Conservation (phyloP, 257 asterid genomes). For the Datura wrightii region DNA sequence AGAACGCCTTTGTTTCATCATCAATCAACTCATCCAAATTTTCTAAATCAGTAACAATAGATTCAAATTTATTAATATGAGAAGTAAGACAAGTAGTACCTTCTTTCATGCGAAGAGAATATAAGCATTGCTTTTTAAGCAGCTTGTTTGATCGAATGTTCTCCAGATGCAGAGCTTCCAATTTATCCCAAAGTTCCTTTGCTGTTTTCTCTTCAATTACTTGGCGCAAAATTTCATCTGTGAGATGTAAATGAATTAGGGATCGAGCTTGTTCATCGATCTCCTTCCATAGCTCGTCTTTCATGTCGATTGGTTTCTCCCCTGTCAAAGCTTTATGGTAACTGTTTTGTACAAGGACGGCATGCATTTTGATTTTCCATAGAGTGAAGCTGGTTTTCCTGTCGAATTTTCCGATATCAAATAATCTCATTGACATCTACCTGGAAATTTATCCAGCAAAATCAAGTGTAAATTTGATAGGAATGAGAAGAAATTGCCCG, state of each 20-base stretch:
- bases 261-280: not conserved
- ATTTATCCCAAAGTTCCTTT: constrained; percentile 27
- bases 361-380: constrained; percentile 13
- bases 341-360: not conserved
- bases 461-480: too few species aligned
- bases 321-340: not conserved
- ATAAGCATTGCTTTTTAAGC: not conserved
- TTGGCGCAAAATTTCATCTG: not conserved
- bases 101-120: constrained; percentile 5
- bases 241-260: not conserved
- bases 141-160: not conserved
- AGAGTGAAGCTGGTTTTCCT: not conserved
- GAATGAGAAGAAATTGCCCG: too few species aligned
- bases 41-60: not conserved
- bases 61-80: not conserved
- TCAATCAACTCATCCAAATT: not conserved
- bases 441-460: not conserved
- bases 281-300: not conserved
- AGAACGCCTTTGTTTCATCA: not conserved
- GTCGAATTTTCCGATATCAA: not conserved
- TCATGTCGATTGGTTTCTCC: not conserved
- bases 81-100: constrained; percentile 8
- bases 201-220: not conserved
- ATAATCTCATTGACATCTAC: not conserved
- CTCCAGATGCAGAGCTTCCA: constrained; percentile 16